Evolutionary conservation across 2,329 filamentous ascomycete species (phyloP).

Genomic region (Epichloe brachyelytri): DNA sequence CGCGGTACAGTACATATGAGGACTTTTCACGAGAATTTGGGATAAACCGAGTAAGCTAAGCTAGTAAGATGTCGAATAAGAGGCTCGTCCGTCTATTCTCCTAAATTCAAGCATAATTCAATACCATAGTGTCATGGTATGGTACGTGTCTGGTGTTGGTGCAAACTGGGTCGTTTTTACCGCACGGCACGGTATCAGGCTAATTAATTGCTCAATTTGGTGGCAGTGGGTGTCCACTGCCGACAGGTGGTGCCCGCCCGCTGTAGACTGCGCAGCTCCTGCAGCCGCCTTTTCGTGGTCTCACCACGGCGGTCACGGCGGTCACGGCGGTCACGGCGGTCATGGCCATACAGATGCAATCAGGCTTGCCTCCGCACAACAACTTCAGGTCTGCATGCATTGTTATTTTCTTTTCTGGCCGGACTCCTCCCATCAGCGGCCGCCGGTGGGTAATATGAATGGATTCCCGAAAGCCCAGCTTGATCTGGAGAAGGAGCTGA

Average conservation of each 20-base stretch:
- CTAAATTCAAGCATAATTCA: no score
- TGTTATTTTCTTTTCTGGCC: neutral
- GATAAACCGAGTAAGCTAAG: no score
- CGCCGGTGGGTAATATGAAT: constrained; percentile 25
- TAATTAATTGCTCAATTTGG: no score
- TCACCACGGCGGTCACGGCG: neutral
- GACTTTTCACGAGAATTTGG: no score
- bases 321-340: neutral
- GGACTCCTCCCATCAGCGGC: neutral
- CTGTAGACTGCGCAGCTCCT: neutral
- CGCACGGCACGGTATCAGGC: no score
- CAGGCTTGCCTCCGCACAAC: neutral
- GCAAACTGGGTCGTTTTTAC: no score
- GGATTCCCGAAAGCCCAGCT: constrained; percentile 36
- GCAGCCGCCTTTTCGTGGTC: neutral
- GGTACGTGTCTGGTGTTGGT: no score
- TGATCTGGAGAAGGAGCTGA: constrained; percentile 85
- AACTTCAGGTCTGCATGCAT: neutral
- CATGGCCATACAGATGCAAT: neutral
- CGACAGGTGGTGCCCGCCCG: neutral
- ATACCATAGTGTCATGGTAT: no score
- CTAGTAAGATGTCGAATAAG: no score
- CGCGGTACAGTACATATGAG: no score
- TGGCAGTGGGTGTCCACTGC: no score
- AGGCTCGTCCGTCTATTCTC: no score